phyloP scores from a whole-genome alignment of 2,329 filamentous ascomycete genomes.

The Ceratocystis alfenasii region DNA sequence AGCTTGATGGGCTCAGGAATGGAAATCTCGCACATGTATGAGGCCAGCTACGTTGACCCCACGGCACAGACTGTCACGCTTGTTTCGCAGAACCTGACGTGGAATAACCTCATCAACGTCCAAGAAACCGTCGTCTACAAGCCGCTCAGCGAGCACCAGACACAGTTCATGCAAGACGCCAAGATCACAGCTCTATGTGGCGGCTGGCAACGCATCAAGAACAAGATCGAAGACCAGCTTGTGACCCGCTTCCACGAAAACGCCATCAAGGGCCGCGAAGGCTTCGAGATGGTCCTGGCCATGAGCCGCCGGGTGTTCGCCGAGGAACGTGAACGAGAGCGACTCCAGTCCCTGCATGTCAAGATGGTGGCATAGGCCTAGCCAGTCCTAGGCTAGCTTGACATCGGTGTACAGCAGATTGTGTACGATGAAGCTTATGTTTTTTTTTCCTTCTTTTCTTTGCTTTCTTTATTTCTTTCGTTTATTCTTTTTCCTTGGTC shows the following conservation, averaged over 20 bases:
- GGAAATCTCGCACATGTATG: conserved; percentile 80
- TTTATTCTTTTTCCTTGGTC: conserved; percentile 12
- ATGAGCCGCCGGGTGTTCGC: conserved; percentile 88
- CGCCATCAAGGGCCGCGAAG: conserved; percentile 76
- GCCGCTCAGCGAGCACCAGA: conserved; percentile 48
- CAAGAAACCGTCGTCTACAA: conserved; percentile 86
- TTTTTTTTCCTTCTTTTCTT: not conserved
- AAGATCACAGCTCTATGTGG: conserved; percentile 89
- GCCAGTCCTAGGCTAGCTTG: not conserved
- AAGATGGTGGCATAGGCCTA: conserved; percentile 7
- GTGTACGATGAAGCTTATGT: not conserved
- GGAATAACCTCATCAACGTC: conserved; percentile 77
- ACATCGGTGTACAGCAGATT: not conserved
- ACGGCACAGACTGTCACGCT: conserved; percentile 77
- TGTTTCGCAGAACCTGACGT: conserved; percentile 91
- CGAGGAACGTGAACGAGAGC: conserved; percentile 63
- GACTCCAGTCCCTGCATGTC: conserved; percentile 6
- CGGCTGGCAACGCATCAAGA: conserved; percentile 94
- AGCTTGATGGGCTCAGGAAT: conserved; percentile 60
- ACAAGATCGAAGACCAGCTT: conserved; percentile 85
- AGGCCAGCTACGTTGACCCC: conserved; percentile 90
- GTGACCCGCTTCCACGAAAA: conserved; percentile 87
- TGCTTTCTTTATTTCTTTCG: not conserved
- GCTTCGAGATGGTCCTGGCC: conserved; percentile 86
- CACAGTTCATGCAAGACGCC: conserved; percentile 78